Evolutionary conservation across 345 rosid species (phyloP).

Genomic region (Syzygium jambos): DNA sequence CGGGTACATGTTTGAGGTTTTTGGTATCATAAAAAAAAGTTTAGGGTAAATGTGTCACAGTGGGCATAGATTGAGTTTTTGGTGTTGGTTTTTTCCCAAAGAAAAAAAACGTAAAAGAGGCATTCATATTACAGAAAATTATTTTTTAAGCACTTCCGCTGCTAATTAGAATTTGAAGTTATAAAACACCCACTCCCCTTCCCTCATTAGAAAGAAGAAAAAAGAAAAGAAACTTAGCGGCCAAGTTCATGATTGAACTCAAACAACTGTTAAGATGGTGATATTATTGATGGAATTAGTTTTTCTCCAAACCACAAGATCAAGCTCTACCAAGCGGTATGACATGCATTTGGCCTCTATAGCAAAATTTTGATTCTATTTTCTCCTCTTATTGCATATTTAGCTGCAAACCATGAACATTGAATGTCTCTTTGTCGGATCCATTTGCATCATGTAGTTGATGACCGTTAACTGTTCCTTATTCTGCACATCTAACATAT

Average conservation of each 20-base stretch:
- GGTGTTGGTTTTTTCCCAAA: background rate
- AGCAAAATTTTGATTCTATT: background rate
- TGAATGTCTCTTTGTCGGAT: background rate
- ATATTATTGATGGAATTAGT: background rate
- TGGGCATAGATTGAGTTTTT: background rate
- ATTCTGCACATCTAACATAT: background rate
- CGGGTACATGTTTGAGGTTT: background rate
- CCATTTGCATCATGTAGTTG: background rate
- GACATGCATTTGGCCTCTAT: background rate
- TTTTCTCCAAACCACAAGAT: background rate
- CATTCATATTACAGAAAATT: background rate
- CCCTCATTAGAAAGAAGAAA: background rate
- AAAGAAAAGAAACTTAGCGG: background rate
- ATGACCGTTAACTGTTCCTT: background rate
- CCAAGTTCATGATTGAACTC: background rate
- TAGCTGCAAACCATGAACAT: background rate
- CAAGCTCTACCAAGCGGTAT: background rate
- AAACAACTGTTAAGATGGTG: background rate
- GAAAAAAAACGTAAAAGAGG: background rate
- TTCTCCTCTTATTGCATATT: background rate
- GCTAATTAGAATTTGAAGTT: background rate
- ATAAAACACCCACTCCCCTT: background rate
- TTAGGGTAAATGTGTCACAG: background rate
- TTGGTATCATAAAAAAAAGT: background rate
- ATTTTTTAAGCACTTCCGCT: background rate